Evolutionary conservation across 306 rosid genomes (phyloP).

Genomic region (Mimosa pudica): DNA sequence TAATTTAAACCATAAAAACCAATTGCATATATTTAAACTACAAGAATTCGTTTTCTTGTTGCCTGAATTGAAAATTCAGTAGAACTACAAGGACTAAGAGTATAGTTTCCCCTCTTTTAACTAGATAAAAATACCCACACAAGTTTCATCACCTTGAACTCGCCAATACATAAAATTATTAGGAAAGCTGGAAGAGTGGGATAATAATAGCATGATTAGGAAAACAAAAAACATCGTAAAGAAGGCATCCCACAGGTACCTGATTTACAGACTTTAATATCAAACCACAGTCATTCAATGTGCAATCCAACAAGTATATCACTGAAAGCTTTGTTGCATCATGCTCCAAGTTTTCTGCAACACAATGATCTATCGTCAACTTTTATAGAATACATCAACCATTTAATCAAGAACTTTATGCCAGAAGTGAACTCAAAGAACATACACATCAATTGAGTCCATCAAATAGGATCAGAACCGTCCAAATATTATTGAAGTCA

Average conservation of each 20-base stretch:
- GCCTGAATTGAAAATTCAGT: not conserved
- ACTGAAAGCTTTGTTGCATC: constrained; percentile 58
- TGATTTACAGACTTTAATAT: constrained; percentile 67
- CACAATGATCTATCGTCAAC: constrained; percentile 35
- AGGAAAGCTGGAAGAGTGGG: not conserved
- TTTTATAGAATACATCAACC: constrained; percentile 24
- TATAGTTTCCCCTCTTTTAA: not conserved
- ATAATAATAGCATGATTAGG: constrained; percentile 2
- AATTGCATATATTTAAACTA: not conserved
- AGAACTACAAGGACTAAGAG: not conserved
- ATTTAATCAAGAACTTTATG: constrained; percentile 33
- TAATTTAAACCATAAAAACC: not conserved
- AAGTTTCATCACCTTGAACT: not conserved
- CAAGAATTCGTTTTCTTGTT: not conserved
- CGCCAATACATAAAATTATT: not conserved
- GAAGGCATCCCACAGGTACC: constrained; percentile 51
- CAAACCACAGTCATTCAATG: constrained; percentile 77
- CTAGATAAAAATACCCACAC: constrained; percentile 12
- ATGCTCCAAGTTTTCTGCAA: constrained; percentile 56
- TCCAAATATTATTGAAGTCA: not conserved
- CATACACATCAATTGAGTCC: constrained; percentile 19
- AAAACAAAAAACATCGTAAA: constrained; percentile 17
- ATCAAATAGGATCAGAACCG: constrained; percentile 25
- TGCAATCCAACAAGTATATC: constrained; percentile 87
- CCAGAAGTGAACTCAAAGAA: constrained; percentile 12